phyloP scores from a whole-genome alignment of 805 yeast species.

The Jamesozyma piceae region DNA sequence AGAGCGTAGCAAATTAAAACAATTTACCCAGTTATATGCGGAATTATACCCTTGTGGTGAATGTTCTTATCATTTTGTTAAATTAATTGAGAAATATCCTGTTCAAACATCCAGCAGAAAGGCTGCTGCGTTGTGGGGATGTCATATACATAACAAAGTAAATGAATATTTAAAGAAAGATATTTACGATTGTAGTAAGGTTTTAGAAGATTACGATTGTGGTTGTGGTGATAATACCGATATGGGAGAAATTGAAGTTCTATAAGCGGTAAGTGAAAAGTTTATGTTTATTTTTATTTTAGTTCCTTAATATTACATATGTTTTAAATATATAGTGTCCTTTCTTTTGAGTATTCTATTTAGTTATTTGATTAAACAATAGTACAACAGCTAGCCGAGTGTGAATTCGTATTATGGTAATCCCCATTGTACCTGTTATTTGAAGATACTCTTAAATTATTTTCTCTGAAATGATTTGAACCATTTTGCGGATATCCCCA shows the following conservation, averaged over 20 bases:
- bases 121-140: constrained; percentile 92
- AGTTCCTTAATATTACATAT: not conserved
- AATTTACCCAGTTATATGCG: constrained; percentile 66
- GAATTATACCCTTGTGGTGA: constrained; percentile 96
- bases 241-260: not conserved
- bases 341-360: not conserved
- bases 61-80: constrained; percentile 85
- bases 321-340: not conserved
- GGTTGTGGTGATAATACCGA: constrained; percentile 57
- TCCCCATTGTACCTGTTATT: not conserved
- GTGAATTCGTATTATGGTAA: not conserved
- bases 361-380: constrained; percentile 22
- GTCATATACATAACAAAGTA: constrained; percentile 82
- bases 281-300: not conserved
- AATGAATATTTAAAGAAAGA: constrained; percentile 62
- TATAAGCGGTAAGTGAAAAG: not conserved
- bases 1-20: constrained; percentile 53
- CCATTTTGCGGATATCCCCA: constrained; percentile 35
- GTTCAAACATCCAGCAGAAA: constrained; percentile 73
- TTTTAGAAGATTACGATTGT: constrained; percentile 88
- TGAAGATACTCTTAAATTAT: constrained; percentile 8
- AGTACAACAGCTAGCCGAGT: constrained; percentile 27
- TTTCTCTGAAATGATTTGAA: constrained; percentile 32
- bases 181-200: constrained; percentile 73
- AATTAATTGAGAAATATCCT: constrained; percentile 60